Evolutionary conservation across 139 green algal genomes (phyloP).

Genomic region (Closterium sp.): DNA sequence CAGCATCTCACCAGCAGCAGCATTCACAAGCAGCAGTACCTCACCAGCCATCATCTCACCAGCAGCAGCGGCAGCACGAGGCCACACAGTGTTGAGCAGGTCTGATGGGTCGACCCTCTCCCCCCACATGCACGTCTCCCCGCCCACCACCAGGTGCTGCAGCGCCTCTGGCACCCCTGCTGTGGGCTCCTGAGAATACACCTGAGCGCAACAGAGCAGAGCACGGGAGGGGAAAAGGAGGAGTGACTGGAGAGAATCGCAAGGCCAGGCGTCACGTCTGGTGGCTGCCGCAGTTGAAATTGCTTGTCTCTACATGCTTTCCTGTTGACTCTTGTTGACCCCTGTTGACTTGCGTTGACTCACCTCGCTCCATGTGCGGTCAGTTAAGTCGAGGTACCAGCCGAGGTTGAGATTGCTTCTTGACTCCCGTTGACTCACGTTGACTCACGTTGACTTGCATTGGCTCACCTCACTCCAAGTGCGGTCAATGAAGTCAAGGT

Average conservation of each 20-base stretch:
- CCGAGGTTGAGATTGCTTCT: too few species aligned
- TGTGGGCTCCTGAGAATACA: background rate
- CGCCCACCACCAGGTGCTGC: conserved; percentile 31
- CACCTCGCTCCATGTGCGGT: too few species aligned
- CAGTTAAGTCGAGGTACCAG: too few species aligned
- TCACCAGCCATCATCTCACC: background rate
- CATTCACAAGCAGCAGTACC: conserved; percentile 5
- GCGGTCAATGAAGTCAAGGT: background rate
- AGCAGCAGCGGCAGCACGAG: conserved; percentile 43
- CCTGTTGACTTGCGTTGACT: background rate
- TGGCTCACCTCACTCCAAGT: background rate
- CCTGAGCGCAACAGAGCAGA: background rate
- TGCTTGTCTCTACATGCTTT: too few species aligned
- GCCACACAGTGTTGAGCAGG: conserved; percentile 47
- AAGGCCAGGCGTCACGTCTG: too few species aligned
- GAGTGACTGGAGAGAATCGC: too few species aligned
- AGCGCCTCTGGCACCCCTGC: background rate
- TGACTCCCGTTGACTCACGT: too few species aligned
- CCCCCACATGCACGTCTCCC: conserved; percentile 55
- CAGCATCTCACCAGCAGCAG: too few species aligned
- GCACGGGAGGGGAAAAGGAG: background rate
- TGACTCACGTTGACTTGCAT: background rate
- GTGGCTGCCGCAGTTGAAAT: too few species aligned
- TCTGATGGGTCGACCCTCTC: conserved; percentile 46
- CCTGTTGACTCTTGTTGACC: too few species aligned